phyloP scores from a whole-genome alignment of 2,329 filamentous ascomycete genomes.

The Colletotrichum phormii region DNA sequence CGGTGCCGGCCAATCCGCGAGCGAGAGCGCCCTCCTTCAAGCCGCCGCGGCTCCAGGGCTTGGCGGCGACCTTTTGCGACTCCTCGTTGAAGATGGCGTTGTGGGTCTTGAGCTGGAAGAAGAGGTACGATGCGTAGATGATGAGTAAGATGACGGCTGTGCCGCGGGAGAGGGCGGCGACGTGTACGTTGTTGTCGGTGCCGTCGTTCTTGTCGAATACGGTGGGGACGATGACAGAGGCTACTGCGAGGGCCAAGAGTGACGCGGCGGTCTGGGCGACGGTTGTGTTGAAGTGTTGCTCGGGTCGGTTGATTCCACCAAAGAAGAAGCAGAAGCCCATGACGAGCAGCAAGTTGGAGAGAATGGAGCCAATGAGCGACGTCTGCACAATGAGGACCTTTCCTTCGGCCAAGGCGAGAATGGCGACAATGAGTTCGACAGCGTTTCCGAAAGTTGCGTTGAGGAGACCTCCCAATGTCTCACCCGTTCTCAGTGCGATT shows the following conservation, averaged over 20 bases:
- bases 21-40: constrained; percentile 50
- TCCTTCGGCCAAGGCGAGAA: constrained; percentile 80
- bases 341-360: constrained; percentile 90
- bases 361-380: constrained; percentile 89
- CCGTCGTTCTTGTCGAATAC: constrained; percentile 74
- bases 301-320: constrained; percentile 79
- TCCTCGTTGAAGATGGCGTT: constrained; percentile 82
- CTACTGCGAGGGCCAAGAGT: constrained; percentile 82
- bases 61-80: constrained; percentile 79
- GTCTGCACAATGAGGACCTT: constrained; percentile 91
- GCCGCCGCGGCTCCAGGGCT: constrained; percentile 53
- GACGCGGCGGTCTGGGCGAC: constrained; percentile 91
- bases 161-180: constrained; percentile 76
- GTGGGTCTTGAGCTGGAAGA: constrained; percentile 93
- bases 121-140: constrained; percentile 85
- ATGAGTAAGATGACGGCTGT: constrained; percentile 84
- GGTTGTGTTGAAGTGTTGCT: constrained; percentile 92
- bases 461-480: constrained; percentile 87
- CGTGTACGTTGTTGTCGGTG: constrained; percentile 55
- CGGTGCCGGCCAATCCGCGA: constrained; percentile 54
- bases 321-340: constrained; percentile 95
- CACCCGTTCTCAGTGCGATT: constrained; percentile 82
- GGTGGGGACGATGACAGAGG: constrained; percentile 88
- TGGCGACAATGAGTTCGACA: constrained; percentile 88
- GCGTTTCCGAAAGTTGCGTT: constrained; percentile 94